Evolutionary conservation across 2,329 filamentous ascomycete genomes (phyloP), one percentile per base, ranked within the genome.

Genomic region (Cyanodermella asteris): DNA sequence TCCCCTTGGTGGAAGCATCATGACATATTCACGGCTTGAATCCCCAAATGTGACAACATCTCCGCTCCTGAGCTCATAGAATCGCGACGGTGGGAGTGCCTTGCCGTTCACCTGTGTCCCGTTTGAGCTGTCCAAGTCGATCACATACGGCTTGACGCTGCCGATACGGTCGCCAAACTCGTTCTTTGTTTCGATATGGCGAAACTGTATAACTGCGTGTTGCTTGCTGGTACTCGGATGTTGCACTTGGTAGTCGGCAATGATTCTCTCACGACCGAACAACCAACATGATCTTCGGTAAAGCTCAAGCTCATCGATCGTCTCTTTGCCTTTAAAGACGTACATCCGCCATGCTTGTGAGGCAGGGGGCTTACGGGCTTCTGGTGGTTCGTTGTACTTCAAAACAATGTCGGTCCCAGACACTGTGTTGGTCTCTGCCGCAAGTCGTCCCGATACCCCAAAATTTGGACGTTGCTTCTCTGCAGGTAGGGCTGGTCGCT

Each of bases 141-240:
- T 78, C 6, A 94, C 46, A 50, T 94, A 97, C 1, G 82, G 82
- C 51, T 68, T 73, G 22, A 82, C 75, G 32, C 59, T 72, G 13
- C 76, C 78, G 29, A 72, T 59, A 42, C 71, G 75, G 43, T 93
- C 82, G 13, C 81, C 82, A 43, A 65, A 90, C 49, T 93, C 80
- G 38, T 90, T 80, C 32, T 66, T 66, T 49, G 73, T 81, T 40
- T 80, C 75, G 12, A 74, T 66, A 42, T 80, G 72, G 18, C 87
- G 69, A 41, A 97, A 97, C 45, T 97, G 87, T 21, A 97, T 64
- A 6, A 82, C 87, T 1, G 84, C 84, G 46, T 97, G 87, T 50
- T 97, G 87, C 48, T 90, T 90, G 45, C 80, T 91, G 40, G 81
- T 70, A 47, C 80, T 93, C 1, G 82, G 81, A 43, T 97, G 84